Evolutionary conservation across 2,329 filamentous ascomycete genomes (phyloP), one percentile per base, ranked within the genome.

Genomic region (Cordyceps cicadae): DNA sequence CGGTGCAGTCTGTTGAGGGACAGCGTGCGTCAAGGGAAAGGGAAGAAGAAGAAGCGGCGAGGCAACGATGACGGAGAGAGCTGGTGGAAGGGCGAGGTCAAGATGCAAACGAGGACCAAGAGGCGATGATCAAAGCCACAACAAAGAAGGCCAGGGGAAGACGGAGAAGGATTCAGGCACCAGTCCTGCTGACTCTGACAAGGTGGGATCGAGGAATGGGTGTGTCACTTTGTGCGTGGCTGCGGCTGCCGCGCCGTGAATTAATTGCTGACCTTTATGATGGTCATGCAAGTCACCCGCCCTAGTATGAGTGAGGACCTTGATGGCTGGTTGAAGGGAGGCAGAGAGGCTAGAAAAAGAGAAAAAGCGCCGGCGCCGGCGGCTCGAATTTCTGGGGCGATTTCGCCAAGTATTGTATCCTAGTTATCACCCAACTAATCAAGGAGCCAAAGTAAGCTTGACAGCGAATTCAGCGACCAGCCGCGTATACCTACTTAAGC

Each of bases 231-330:
- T 45, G 37, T 43, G 37, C n/a, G 46, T 51, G 46, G 55, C 24
- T 51, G 48, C 55, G 32, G 55, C 24, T n/a, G 39, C 17, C 39
- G 39, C 39, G 17, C 15, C 39, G 39, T n/a, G 56, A 29, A 19
- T 11, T 46, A 19, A 19, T 11, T 46, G 56, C 56, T 59, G 37
- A 51, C 46, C 56, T 52, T 45, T 51, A 34, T 34, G 48, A 59
- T 45, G 56, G 34, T 50, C 49, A 59, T 59, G 56, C 48, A 34
- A 37, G 14, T 52, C 19, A 21, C 49, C 51, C 19, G 34, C 49
- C 17, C 21, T 45, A 52, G 54, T 46, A 15, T 52, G 24, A 24
- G 56, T 52, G 37, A 37, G 56, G 12, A 59, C 56, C 56, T 59
- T 59, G 56, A 59, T 59, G 56, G 54, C 37, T 43, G 39, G 54